Conservation (phyloP, 441 rosid genomes). For the Brassica balearica region DNA sequence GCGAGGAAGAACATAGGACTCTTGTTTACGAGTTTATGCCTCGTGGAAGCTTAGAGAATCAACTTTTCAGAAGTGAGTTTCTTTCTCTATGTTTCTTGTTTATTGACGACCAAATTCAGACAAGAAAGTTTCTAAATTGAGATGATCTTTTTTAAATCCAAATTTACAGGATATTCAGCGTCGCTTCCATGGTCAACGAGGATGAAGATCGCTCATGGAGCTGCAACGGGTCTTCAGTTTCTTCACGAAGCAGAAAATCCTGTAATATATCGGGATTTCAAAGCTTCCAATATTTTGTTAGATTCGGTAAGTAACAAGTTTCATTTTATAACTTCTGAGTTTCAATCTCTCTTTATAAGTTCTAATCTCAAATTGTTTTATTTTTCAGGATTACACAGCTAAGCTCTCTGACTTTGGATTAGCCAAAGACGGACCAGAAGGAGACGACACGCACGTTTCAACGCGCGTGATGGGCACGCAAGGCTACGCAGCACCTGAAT, state of each 20-base stretch:
- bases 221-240: conserved; percentile 71
- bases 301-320: conserved; percentile 55
- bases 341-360: background rate
- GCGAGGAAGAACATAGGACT: conserved; percentile 72
- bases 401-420: conserved; percentile 75
- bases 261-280: conserved; percentile 72
- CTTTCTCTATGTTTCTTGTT: conserved; percentile 10
- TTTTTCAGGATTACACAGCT: conserved; percentile 61
- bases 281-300: conserved; percentile 69
- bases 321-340: background rate
- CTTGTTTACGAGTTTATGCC: conserved; percentile 78
- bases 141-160: background rate
- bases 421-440: conserved; percentile 77
- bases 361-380: background rate
- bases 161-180: conserved; percentile 58
- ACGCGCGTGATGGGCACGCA: conserved; percentile 80
- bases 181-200: conserved; percentile 73
- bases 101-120: background rate
- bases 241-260: conserved; percentile 69
- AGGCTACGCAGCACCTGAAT: conserved; percentile 82
- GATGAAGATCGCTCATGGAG: conserved; percentile 73
- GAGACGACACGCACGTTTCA: conserved; percentile 75
- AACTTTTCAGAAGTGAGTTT: conserved; percentile 58
- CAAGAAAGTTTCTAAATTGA: background rate
- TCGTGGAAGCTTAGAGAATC: conserved; percentile 72